phyloP scores from a whole-genome alignment of 2,329 filamentous ascomycete genomes.

The Hypoxylon rubiginosum region DNA sequence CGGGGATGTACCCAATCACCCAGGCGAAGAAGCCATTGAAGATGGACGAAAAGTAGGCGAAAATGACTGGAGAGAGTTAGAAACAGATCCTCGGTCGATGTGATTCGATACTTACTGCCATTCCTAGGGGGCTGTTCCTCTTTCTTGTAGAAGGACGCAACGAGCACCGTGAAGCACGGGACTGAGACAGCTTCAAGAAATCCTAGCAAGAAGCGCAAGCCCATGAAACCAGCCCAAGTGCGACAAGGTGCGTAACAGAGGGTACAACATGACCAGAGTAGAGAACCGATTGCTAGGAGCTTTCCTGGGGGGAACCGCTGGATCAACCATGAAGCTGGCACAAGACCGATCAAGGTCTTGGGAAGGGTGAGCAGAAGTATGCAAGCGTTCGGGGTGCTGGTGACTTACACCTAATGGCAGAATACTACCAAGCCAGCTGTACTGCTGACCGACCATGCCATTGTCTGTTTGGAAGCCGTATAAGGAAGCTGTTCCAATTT shows the following conservation, averaged over 20 bases:
- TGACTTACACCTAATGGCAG: constrained; percentile 48
- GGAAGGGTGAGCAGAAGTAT: not conserved
- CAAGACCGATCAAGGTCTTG: constrained; percentile 44
- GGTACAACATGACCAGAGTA: constrained; percentile 51
- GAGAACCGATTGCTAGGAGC: constrained; percentile 45
- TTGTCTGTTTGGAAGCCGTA: constrained; percentile 54
- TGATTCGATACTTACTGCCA: constrained; percentile 44
- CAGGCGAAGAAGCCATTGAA: constrained; percentile 49
- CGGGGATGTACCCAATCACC: constrained; percentile 48
- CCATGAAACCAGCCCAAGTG: constrained; percentile 52
- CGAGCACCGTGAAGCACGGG: constrained; percentile 53
- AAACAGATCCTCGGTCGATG: not conserved
- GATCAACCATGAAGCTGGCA: constrained; percentile 47
- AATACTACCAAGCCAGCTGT: constrained; percentile 53
- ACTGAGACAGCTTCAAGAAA: constrained; percentile 53
- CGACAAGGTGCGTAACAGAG: constrained; percentile 46
- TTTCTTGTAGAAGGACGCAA: constrained; percentile 56
- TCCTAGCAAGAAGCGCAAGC: constrained; percentile 54
- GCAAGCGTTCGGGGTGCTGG: not conserved
- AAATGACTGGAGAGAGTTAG: constrained; percentile 46
- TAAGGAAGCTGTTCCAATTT: constrained; percentile 52
- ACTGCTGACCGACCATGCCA: constrained; percentile 51
- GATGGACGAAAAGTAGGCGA: constrained; percentile 52
- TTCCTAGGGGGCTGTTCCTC: constrained; percentile 36
- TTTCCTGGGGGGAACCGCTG: constrained; percentile 49